A percentile compares a stretch with the other conserved stretches of the same genome.
Conservation (phyloP, 257 asterid genomes). For the Jasminum sambac region DNA sequence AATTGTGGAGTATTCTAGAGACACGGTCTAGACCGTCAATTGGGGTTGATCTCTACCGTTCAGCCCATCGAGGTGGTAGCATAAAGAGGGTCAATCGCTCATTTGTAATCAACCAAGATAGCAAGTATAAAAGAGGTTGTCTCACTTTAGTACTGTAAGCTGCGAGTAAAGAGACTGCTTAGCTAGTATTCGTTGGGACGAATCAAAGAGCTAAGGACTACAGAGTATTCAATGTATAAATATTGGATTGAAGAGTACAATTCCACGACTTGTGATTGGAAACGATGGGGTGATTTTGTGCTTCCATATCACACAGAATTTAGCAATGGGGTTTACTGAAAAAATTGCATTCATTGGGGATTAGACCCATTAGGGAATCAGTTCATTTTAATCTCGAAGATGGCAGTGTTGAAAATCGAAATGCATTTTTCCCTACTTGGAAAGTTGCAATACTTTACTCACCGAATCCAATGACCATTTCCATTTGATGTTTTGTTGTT, state of each 20-base stretch:
- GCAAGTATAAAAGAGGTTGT: too few relatives aligned
- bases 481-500: neutral
- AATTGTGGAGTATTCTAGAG: too few relatives aligned
- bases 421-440: neutral
- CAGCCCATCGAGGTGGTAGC: too few relatives aligned
- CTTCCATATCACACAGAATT: neutral
- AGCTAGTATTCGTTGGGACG: too few relatives aligned
- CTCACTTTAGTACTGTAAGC: too few relatives aligned
- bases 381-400: neutral
- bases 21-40: too few relatives aligned
- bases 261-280: neutral
- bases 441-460: neutral
- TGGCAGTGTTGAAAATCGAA: neutral
- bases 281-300: neutral
- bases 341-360: slow-evolving; percentile 6
- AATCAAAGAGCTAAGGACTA: too few relatives aligned
- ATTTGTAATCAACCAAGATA: too few relatives aligned
- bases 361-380: neutral
- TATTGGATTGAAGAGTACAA: neutral
- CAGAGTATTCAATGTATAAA: neutral
- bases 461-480: neutral
- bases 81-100: too few relatives aligned
- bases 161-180: too few relatives aligned
- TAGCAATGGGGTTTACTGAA: neutral
- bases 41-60: too few relatives aligned